These are phyloP conservation scores for Typha latifolia DNA, from an alignment of 176 grass and related monocot genomes.

Conservation along the genomic window DNA sequence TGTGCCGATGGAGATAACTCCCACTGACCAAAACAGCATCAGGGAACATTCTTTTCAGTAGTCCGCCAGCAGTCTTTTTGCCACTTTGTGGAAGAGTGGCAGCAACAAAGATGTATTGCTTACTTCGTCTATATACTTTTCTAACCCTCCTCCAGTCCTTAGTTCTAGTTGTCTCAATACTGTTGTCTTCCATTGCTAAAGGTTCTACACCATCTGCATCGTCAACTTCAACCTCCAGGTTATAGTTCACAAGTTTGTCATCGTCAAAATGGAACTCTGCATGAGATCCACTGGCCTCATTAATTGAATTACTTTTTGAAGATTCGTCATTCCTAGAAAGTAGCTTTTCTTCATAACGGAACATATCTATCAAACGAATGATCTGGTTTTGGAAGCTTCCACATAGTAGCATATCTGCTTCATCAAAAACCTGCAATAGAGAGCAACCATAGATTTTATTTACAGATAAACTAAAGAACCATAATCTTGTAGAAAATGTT, in stretches of 20 bases:
- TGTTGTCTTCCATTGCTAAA: slow-evolving; percentile 26
- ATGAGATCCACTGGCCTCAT: slow-evolving; percentile 18
- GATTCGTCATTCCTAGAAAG: slow-evolving; percentile 44
- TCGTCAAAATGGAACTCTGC: slow-evolving; percentile 24
- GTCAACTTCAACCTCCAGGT: slow-evolving; percentile 35
- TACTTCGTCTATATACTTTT: slow-evolving; percentile 74
- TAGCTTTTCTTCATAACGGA: slow-evolving; percentile 90
- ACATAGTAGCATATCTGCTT: slow-evolving; percentile 97
- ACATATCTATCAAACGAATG: slow-evolving; percentile 89
- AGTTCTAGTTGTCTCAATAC: slow-evolving; percentile 4
- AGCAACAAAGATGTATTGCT: slow-evolving; percentile 95
- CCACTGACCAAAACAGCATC: slow-evolving; percentile 80
- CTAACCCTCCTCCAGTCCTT: slow-evolving; percentile 85
- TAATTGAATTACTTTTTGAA: slow-evolving; percentile 22
- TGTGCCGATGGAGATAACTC: slow-evolving; percentile 72
- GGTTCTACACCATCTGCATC: slow-evolving; percentile 20
- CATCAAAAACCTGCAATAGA: slow-evolving; percentile 82
- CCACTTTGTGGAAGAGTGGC: slow-evolving; percentile 85
- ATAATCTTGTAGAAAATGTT: no score
- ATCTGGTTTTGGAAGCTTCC: slow-evolving; percentile 92
- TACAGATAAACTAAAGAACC: no score
- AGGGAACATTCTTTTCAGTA: slow-evolving; percentile 90
- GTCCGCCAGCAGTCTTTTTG: slow-evolving; percentile 81
- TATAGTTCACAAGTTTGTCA: slow-evolving; percentile 18
- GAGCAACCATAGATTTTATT: background rate